These are phyloP conservation scores for Oidiodendron maius DNA, from an alignment of 495 filamentous ascomycete genomes.

Conservation along the genomic window DNA sequence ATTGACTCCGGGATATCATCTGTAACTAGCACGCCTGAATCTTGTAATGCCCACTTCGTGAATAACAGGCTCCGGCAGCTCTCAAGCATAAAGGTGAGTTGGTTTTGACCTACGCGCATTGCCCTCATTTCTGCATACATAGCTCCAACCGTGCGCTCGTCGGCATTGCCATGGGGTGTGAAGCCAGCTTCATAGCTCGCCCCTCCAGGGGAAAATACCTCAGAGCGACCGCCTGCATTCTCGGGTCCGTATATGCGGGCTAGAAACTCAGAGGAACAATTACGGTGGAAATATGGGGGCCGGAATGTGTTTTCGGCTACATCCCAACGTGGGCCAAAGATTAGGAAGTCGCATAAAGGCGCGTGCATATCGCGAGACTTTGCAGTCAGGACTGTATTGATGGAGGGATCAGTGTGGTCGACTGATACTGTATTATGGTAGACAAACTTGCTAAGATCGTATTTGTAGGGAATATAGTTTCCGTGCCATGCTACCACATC, in stretches of 20 bases:
- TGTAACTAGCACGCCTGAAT: too few species aligned
- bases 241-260: constrained; percentile 50
- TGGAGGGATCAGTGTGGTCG: constrained; percentile 79
- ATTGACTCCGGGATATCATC: too few species aligned
- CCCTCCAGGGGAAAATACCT: constrained; percentile 45
- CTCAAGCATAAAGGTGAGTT: too few species aligned
- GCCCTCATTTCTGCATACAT: too few species aligned
- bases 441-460: constrained; percentile 78
- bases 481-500: constrained; percentile 88
- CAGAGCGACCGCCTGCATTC: constrained; percentile 46
- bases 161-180: constrained; percentile 52
- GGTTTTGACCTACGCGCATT: too few species aligned
- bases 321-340: constrained; percentile 79
- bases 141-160: too few species aligned
- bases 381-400: constrained; percentile 76
- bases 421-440: constrained; percentile 67
- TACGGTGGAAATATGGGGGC: constrained; percentile 80
- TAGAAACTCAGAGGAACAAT: constrained; percentile 59
- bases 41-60: too few species aligned
- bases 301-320: constrained; percentile 75
- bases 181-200: constrained; percentile 52
- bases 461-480: constrained; percentile 76
- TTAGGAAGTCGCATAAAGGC: constrained; percentile 76
- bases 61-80: too few species aligned
- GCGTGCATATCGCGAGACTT: constrained; percentile 59